Base-by-base conservation (phyloP, 2,329 filamentous ascomycete genomes). In the Paraconiothyrium brasiliense region DNA sequence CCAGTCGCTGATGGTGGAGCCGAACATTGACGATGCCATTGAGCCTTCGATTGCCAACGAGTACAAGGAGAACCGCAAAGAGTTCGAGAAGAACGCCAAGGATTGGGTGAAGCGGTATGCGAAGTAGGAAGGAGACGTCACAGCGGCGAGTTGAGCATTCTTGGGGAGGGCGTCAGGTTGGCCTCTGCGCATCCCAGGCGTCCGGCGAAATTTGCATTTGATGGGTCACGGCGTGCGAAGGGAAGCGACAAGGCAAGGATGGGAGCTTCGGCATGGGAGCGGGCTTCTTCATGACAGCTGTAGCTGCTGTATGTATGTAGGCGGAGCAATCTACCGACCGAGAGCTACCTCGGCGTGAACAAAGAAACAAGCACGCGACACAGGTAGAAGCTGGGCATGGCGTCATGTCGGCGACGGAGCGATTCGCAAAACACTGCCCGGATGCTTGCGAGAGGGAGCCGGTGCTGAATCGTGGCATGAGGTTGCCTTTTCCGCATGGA, bases 11-110 rank as follows among this genome's bases (percentile, higher is more conserved):
- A 84, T 97, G 56, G 82, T 87, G 63, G 91, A 94, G 81, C 94
- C 94, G 1, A 92, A 93, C 83, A 89, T 92, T 7, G 93, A 97
- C 72, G 94, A 97, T 80, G 92, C 94, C 32, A 90, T 97, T 67
- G 94, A 97, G 85, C 84, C 89, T 3, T 85, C 89, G 66, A 96
- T 97, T 76, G 94, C 93, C 24, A 92, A 97, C 63, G 90, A 96
- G 83, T 97, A 87, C 80, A 88, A 88, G 76, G 86, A 84, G 65
- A 87, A 94, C 71, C 83, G 86, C 47, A 80, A 82, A 54, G 86
- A 84, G 67, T 97, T 92, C 74, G 89, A 94, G 60, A 90, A 91
- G 84, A 89, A 86, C 54, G 94, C 90, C 8, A 86, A 85, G 78
- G 82, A 85, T n/a, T 93, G 92, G 84, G 90, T 92, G 49, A 84